Base-by-base conservation (phyloP, 495 filamentous ascomycete genomes). In the Aspergillus sclerotioniger region DNA sequence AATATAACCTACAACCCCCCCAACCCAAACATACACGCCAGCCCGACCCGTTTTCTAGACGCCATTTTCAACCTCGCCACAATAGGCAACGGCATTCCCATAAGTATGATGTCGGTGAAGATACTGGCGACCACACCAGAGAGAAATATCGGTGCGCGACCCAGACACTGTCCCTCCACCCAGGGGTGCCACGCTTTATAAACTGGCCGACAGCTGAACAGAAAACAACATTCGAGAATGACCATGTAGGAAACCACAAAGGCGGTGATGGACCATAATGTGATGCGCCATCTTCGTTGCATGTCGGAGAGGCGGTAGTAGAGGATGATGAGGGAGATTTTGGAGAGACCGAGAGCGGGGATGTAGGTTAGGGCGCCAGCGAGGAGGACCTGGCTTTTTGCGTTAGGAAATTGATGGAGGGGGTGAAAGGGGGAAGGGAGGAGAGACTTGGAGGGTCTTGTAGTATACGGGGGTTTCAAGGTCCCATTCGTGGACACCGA, bases 301-400 rank as follows among this genome's bases (percentile, higher is more conserved):
- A 50, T 50, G 31, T 50, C 47, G 9, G 47, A 50, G 13, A 53
- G 51, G 6, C 51, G 32, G 32, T 53, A 53, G 20, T 53, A 53
- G 35, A 53, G 51, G 2, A 41, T 41, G 35, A 53, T 37, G 20
- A 53, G 51, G 12, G 31, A 31, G 32, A 53, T 37, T 25, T 53
- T 53, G 51, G 51, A 37, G 4, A 53, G 35, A 15, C 51, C 51
- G 8, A 53, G 51, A 16, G 51, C 32, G n/a, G 51, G 51, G 20
- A 53, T 39, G 17, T 53, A 53, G 15, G 20, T 53, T 28, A 53
- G n/a, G 3, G 32, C 51, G 32, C 32, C 51, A 4, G 51, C 51
- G 13, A 53, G 20, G 19, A 39, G n/a, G 28, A 21, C 21, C 51
- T 53, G 21, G 33, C 9, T 35, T 41, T 41, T 41, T 41, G 13